A percentile compares a stretch with the other conserved stretches of the same genome.
Evolutionary conservation across 2,329 filamentous ascomycete species (phyloP).

Genomic region (Fusarium tanahbumbuense): DNA sequence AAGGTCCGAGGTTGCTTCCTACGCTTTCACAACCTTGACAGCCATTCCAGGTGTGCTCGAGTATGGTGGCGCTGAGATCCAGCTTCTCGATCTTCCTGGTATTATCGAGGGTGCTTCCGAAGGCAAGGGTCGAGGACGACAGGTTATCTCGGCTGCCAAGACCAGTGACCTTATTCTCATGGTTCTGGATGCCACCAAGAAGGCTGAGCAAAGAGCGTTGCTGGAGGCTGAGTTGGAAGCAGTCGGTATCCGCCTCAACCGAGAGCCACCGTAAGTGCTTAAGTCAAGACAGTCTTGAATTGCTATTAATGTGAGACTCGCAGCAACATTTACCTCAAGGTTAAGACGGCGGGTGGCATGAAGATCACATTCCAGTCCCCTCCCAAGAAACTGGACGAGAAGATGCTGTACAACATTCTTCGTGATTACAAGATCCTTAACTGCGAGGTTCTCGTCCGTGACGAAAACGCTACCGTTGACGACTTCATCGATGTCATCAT

Average conservation of each 20-base stretch:
- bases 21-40: constrained; percentile 96
- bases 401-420: constrained; percentile 97
- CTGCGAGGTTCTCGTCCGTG: constrained; percentile 93
- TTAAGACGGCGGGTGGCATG: constrained; percentile 96
- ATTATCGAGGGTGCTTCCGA: constrained; percentile 98
- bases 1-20: constrained; percentile 93
- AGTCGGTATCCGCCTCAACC: constrained; percentile 92
- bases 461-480: constrained; percentile 95
- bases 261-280: constrained; percentile 80
- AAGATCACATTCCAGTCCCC: constrained; percentile 95
- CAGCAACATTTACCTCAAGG: constrained; percentile 96
- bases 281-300: background rate
- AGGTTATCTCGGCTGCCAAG: constrained; percentile 98
- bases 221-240: constrained; percentile 94
- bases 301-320: constrained; percentile 26
- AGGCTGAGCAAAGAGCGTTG: constrained; percentile 89
- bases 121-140: constrained; percentile 92
- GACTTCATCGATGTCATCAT: constrained; percentile 99
- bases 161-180: constrained; percentile 97
- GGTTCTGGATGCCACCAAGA: constrained; percentile 96
- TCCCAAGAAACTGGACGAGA: constrained; percentile 93
- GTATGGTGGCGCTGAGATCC: constrained; percentile 97
- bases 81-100: constrained; percentile 95
- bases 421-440: constrained; percentile 99
- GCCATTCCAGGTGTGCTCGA: constrained; percentile 97